phyloP scores from a whole-genome alignment of 148 eudicot species.

The Camellia sinensis region DNA sequence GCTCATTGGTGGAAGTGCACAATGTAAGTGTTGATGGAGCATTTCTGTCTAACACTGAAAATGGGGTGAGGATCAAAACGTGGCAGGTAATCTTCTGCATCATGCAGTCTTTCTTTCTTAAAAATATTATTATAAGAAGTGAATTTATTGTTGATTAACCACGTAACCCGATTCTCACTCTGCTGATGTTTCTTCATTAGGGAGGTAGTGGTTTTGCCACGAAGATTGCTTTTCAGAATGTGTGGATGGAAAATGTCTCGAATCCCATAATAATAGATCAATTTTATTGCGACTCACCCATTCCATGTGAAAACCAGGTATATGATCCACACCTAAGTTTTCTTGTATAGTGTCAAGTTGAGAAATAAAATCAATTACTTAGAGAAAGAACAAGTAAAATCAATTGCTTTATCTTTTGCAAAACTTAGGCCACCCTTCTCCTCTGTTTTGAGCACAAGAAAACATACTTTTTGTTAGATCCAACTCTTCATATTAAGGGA shows the following conservation, averaged over 20 bases:
- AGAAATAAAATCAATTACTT: neutral
- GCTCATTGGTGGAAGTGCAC: slow-evolving; percentile 48
- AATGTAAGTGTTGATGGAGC: slow-evolving; percentile 63
- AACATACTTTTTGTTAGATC: neutral
- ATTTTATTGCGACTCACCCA: slow-evolving; percentile 65
- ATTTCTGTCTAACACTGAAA: slow-evolving; percentile 59
- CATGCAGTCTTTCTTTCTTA: neutral
- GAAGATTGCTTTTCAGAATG: slow-evolving; percentile 53
- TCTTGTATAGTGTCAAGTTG: neutral
- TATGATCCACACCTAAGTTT: neutral
- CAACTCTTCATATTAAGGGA: neutral
- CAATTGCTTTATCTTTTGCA: neutral
- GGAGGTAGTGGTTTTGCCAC: slow-evolving; percentile 83
- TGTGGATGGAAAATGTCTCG: slow-evolving; percentile 74
- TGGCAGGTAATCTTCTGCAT: slow-evolving; percentile 72
- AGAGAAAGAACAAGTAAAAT: neutral
- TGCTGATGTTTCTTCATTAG: slow-evolving; percentile 32
- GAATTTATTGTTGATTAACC: neutral
- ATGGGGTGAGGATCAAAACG: slow-evolving; percentile 88
- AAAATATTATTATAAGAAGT: neutral
- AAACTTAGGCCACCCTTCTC: neutral
- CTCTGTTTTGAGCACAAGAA: neutral
- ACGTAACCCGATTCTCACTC: neutral
- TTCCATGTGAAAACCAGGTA: slow-evolving; percentile 81
- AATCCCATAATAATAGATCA: slow-evolving; percentile 94